Evolutionary conservation across 306 rosid genomes (phyloP), one percentile per base, ranked within the genome.

Genomic region (Sindora glabra): DNA sequence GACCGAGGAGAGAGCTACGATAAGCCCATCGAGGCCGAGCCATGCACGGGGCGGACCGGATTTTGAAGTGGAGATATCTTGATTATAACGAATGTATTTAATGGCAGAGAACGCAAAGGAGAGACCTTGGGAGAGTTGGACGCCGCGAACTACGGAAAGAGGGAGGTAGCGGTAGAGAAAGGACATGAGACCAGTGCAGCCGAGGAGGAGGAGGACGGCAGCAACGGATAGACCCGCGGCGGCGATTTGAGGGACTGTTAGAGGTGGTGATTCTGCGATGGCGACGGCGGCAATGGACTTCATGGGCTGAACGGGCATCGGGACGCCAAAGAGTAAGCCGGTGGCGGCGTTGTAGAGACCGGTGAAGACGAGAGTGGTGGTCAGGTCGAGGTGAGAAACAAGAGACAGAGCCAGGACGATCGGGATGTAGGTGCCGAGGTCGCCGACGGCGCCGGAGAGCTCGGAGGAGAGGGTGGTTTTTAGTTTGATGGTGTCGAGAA

Each of bases 371-470:
- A 84, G 40, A 2, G 91, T 81, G 39, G 91, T 84, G 14, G 87
- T 87, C 1, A 84, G 64, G 59, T 84, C 73, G 33, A 83, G 83
- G 62, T 73, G 46, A 9, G 36, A 67, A 30, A 81, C 74, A 8
- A 82, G 79, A 4, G 89, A 70, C 10, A 86, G 39, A 33, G 85
- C 78, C 12, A 86, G 45, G 0, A 83, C 65, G 48, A 86, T 80
- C 4, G 95, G 89, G 68, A 83, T 86, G 23, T 72, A 86, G 4
- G 95, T 86, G 56, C 95, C 95, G 2, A 86, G 81, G 74, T 86
- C 89, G 15, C 95, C 89, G 81, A 86, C 80, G 40, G 95, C 89
- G 34, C 95, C 95, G n/a, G n/a, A n/a, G n/a, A n/a, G n/a, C n/a
- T n/a, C n/a, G n/a, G n/a, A n/a, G n/a, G n/a, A n/a, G n/a, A n/a